Evolutionary conservation across 345 rosid species (phyloP), one percentile per base, ranked within the genome.

Genomic region (Toxicodendron radicans): DNA sequence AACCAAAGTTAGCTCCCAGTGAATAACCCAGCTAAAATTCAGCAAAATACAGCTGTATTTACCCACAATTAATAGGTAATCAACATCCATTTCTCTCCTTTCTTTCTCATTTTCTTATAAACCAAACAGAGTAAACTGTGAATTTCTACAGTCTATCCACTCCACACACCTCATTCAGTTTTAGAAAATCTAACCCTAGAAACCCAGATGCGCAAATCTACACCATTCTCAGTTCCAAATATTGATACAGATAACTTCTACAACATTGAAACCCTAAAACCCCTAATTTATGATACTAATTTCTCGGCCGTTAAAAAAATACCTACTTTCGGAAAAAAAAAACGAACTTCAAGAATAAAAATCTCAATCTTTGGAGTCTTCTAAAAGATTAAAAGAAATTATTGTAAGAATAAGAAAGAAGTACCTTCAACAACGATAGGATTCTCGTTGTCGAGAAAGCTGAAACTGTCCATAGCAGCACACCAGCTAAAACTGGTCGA

Each of bases 401-500:
- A n/a, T 56, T 18, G 14, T 7, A 14, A 30, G 46, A 48, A 13
- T 24, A 12, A 27, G 23, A 30, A 23, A 0, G 1, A 16, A 49
- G 9, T 72, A 83, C 86, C 79, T 41, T 24, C 54, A 35, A 75
- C 54, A 17, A 59, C 23, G 23, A 2, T 49, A 43, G 46, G 0
- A 51, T 58, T 63, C 56, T 68, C 77, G 49, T 17, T 5, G 23
- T 3, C 60, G 7, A 75, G 60, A 16, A 67, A 48, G 58, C 17
- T 32, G 49, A 60, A 49, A 2, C 45, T 49, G 13, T 74, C 81
- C 86, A 83, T 79, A 14, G 12, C 13, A 27, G 59, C 63, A 27
- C 53, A 16, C 45, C 49, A 64, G 57, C 75, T 62, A 6, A 53
- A 66, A 38, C 43, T 38, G 1, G 8, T 38, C 54, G 6, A 51